Percentiles rank a stretch among this genome's conserved stretches.
phyloP scores from a whole-genome alignment of 73 alveolate species.

The Paramecium tetraurelia region DNA sequence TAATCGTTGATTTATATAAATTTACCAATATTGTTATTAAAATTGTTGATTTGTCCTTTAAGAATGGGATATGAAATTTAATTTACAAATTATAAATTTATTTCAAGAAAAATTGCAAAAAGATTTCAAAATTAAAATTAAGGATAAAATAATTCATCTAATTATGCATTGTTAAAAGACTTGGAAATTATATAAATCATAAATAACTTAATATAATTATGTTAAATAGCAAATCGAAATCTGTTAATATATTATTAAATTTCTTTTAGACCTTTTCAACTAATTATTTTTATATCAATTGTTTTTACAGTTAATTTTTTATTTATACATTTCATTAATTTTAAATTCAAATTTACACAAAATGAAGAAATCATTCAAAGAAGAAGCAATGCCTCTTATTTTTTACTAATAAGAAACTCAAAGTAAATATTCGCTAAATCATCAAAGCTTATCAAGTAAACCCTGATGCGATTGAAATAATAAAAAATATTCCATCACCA shows the following conservation, averaged over 20 bases:
- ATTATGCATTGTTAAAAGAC: not conserved
- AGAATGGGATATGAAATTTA: not conserved
- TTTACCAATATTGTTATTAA: too few species aligned
- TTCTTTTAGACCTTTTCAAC: too few species aligned
- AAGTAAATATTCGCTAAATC: not conserved
- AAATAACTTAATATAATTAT: not conserved
- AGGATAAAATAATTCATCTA: not conserved
- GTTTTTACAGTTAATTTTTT: not conserved
- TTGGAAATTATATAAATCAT: too few species aligned
- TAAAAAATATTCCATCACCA: constrained; percentile 77
- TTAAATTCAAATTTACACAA: constrained; percentile 34
- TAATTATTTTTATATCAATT: too few species aligned
- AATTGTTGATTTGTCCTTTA: not conserved
- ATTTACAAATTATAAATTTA: not conserved
- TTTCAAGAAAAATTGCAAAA: not conserved
- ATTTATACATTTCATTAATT: not conserved
- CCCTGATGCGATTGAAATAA: constrained; percentile 85
- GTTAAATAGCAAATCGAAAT: too few species aligned
- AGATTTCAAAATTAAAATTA: not conserved
- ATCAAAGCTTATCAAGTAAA: constrained; percentile 46
- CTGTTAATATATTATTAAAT: too few species aligned
- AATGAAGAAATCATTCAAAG: constrained; percentile 32
- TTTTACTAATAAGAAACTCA: not conserved
- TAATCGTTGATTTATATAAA: too few species aligned
- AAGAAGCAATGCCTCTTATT: constrained; percentile 30